These are phyloP conservation scores for Fraxinus latifolia DNA, from an alignment of 305 asterid species.

Conservation along the genomic window DNA sequence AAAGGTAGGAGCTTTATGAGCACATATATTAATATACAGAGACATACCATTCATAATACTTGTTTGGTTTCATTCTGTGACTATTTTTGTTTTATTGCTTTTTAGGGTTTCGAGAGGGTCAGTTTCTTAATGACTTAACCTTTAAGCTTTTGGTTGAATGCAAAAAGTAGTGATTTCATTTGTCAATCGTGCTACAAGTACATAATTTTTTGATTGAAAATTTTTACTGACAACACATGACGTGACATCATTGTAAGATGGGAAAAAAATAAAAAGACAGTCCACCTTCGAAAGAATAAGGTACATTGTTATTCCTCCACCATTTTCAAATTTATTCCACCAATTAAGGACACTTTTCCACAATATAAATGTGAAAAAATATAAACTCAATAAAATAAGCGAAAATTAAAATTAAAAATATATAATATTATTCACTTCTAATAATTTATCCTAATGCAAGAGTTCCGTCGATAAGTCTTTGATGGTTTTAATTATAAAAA, in stretches of 20 bases:
- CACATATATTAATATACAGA: constrained; percentile 19
- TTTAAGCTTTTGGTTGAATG: constrained; percentile 61
- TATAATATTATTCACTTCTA: neutral
- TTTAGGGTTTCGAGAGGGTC: constrained; percentile 55
- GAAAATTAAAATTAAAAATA: neutral
- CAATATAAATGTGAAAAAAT: neutral
- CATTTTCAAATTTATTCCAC: neutral
- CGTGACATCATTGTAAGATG: too few species aligned
- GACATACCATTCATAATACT: constrained; percentile 25
- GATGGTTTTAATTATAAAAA: neutral
- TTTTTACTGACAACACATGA: too few species aligned
- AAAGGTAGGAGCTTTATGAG: constrained; percentile 75
- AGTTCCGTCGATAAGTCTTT: neutral
- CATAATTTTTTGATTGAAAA: too few species aligned
- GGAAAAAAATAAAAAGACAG: too few species aligned
- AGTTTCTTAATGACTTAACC: constrained; percentile 60
- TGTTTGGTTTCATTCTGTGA: constrained; percentile 62
- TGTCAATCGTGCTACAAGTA: too few species aligned
- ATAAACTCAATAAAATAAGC: neutral
- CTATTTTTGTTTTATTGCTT: constrained; percentile 67
- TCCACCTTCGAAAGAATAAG: neutral
- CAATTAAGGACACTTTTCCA: neutral
- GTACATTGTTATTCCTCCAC: neutral
- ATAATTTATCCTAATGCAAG: too few species aligned
- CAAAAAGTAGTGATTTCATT: constrained; percentile 29